Evolutionary conservation across 2,329 filamentous ascomycete genomes (phyloP).

Genomic region (Sporothrix sp.): DNA sequence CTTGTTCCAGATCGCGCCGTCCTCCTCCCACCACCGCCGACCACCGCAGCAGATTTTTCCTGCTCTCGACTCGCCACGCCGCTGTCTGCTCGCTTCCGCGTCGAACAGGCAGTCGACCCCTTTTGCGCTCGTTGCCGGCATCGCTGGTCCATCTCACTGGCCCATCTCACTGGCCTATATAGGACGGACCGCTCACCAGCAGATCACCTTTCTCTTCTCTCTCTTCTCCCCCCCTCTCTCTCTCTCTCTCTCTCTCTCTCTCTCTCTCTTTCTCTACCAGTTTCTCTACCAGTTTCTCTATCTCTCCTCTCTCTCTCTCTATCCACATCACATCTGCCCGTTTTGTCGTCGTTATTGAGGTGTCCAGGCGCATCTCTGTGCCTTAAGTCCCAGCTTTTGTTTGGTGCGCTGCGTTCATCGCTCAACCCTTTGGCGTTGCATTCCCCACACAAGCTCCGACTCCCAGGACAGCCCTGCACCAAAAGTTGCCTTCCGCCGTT

Average conservation of each 20-base stretch:
- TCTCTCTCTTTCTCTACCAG: too few species aligned
- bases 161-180: slow-evolving; percentile 3
- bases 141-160: background rate
- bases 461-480: slow-evolving; percentile 2
- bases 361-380: slow-evolving; percentile 24
- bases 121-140: background rate
- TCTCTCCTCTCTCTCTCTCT: background rate
- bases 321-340: slow-evolving; percentile 16
- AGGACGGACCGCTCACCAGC: slow-evolving; percentile 6
- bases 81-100: slow-evolving; percentile 8
- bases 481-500: slow-evolving; percentile 9
- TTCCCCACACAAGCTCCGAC: slow-evolving; percentile 14
- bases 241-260: too few species aligned
- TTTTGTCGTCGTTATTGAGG: slow-evolving; percentile 30
- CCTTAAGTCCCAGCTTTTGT: too few species aligned
- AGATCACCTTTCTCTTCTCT: background rate
- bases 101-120: slow-evolving; percentile 6
- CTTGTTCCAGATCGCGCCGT: background rate
- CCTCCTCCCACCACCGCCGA: slow-evolving; percentile 8
- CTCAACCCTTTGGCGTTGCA: slow-evolving; percentile 7
- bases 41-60: slow-evolving; percentile 14
- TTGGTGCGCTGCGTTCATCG: too few species aligned
- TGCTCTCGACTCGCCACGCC: slow-evolving; percentile 13
- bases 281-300: too few species aligned
- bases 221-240: too few species aligned